phyloP scores from a whole-genome alignment of 768 basidiomycete genomes.

The Gloeostereum incarnatum region DNA sequence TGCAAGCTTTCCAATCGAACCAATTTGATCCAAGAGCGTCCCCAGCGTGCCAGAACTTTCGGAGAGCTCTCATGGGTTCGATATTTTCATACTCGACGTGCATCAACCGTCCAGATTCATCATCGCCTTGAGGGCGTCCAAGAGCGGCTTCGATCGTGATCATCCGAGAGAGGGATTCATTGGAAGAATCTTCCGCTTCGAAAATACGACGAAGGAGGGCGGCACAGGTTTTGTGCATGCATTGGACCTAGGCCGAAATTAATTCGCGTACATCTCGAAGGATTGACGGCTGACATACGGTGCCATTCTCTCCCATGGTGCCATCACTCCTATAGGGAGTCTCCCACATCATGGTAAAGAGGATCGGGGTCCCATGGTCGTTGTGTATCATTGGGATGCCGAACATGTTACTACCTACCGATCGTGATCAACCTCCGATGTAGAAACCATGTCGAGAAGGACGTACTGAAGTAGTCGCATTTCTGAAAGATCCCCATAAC shows the following conservation, averaged over 20 bases:
- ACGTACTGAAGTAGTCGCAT: conserved; percentile 4
- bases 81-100: conserved; percentile 14
- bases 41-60: conserved; percentile 12
- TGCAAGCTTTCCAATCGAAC: conserved; percentile 14
- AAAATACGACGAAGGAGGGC: conserved; percentile 13
- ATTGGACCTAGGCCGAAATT: conserved; percentile 2
- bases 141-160: conserved; percentile 12
- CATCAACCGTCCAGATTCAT: conserved; percentile 10
- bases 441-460: neutral
- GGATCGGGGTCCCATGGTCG: no score
- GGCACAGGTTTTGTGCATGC: conserved; percentile 12
- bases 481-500: neutral
- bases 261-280: neutral
- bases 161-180: conserved; percentile 6
- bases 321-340: no score
- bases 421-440: neutral
- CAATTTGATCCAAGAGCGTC: conserved; percentile 1
- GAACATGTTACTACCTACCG: conserved; percentile 1
- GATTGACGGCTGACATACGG: conserved; percentile 4
- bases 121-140: conserved; percentile 12
- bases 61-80: conserved; percentile 12
- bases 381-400: conserved; percentile 9
- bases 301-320: no score
- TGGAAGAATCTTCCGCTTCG: conserved; percentile 6
- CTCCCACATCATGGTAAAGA: no score